These are phyloP conservation scores for Fusarium vanettenii DNA, from an alignment of 2,329 filamentous ascomycete species.

Conservation along the genomic window DNA sequence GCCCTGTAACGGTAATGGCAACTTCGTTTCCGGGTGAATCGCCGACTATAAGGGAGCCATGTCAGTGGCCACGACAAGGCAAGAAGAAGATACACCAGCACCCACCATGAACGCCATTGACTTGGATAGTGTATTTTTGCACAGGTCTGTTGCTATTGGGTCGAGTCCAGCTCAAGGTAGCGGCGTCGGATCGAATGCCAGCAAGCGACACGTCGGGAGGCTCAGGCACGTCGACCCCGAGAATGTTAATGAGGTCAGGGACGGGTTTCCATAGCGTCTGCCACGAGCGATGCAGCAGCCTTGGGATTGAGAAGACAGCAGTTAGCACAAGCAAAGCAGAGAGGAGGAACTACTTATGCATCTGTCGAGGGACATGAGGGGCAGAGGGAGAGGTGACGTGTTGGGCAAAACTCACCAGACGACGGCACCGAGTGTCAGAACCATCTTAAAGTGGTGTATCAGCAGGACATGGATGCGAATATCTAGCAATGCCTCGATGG, in stretches of 20 bases:
- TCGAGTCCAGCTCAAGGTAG: conserved; percentile 90
- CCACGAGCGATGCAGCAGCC: conserved; percentile 87
- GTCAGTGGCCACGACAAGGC: conserved; percentile 18
- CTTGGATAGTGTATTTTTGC: conserved; percentile 88
- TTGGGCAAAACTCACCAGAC: conserved; percentile 59
- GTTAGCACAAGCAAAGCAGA: conserved; percentile 21
- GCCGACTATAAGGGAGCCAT: conserved; percentile 69
- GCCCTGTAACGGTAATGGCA: conserved; percentile 87
- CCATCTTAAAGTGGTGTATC: conserved; percentile 64
- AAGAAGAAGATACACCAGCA: conserved; percentile 22
- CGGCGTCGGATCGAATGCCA: conserved; percentile 86
- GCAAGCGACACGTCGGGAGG: conserved; percentile 90
- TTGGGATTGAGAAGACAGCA: conserved; percentile 48
- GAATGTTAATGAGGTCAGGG: conserved; percentile 87
- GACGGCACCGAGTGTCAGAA: conserved; percentile 64
- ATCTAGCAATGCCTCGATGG: conserved; percentile 50
- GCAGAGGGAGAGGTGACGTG: conserved; percentile 5
- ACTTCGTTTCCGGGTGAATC: conserved; percentile 70
- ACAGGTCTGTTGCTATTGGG: conserved; percentile 75
- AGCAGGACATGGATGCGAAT: conserved; percentile 60
- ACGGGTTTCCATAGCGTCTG: conserved; percentile 92
- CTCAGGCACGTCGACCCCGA: conserved; percentile 93
- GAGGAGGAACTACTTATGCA: neutral
- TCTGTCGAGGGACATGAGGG: neutral
- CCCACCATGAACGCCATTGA: conserved; percentile 92